phyloP scores from a whole-genome alignment of 371 early-diverging fungal species.

The Mortierella sp. region DNA sequence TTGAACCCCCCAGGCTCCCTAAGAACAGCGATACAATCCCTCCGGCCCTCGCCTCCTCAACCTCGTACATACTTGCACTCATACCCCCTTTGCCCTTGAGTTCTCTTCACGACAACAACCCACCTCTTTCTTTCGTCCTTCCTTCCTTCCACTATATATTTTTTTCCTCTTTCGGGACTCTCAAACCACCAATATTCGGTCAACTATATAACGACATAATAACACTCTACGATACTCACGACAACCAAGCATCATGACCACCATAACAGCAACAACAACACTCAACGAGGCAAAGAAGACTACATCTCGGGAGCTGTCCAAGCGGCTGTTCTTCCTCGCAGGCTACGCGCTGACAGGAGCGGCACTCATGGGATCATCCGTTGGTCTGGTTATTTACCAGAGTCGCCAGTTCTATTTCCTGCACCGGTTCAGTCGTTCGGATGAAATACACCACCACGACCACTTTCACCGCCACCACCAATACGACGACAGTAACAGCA shows the following conservation, averaged over 20 bases:
- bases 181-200: not conserved
- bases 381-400: slow-evolving; percentile 43
- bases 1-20: not conserved
- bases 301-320: not conserved
- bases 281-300: not conserved
- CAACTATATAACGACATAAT: not conserved
- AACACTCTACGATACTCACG: not conserved
- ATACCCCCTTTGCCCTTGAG: not conserved
- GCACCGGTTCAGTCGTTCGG: not conserved
- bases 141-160: not conserved
- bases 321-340: slow-evolving; percentile 30
- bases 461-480: not conserved
- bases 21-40: not conserved
- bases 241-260: not conserved
- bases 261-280: not conserved
- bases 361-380: slow-evolving; percentile 47
- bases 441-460: slow-evolving; percentile 4
- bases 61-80: not conserved
- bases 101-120: not conserved
- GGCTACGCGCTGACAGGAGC: slow-evolving; percentile 39
- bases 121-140: not conserved
- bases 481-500: not conserved
- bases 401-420: slow-evolving; percentile 38
- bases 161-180: not conserved
- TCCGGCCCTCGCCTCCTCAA: not conserved